Evolutionary conservation across 1,139 yeast genomes (phyloP).

Genomic region (Geotrichum europaeum): DNA sequence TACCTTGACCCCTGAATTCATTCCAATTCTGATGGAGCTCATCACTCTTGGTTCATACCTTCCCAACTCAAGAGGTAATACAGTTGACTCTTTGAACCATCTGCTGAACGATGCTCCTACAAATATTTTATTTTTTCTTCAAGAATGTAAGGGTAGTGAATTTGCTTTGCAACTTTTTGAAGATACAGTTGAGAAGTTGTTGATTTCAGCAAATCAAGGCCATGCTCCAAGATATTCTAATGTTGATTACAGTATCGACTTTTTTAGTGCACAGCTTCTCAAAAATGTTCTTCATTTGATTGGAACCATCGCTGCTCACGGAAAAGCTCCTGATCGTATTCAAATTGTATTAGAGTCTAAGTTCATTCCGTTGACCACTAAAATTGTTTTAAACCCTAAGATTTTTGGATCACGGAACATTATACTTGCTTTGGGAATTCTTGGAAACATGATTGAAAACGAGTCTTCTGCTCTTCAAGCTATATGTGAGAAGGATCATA

Average conservation of each 20-base stretch:
- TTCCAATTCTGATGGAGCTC: conserved; percentile 60
- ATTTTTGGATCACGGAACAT: conserved; percentile 68
- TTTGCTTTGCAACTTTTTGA: conserved; percentile 55
- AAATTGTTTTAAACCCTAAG: conserved; percentile 50
- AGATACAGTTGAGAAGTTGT: conserved; percentile 62
- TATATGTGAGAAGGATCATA: conserved; percentile 69
- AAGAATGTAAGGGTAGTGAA: conserved; percentile 55
- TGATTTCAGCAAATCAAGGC: conserved; percentile 46
- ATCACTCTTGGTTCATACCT: conserved; percentile 46
- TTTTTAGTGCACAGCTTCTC: conserved; percentile 51
- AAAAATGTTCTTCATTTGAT: conserved; percentile 52
- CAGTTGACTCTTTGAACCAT: conserved; percentile 54
- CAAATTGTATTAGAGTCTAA: conserved; percentile 85
- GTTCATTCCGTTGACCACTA: conserved; percentile 54
- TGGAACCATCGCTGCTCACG: conserved; percentile 58
- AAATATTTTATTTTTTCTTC: conserved; percentile 55
- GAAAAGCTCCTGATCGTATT: conserved; percentile 70
- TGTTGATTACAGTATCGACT: conserved; percentile 56
- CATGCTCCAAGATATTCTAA: conserved; percentile 47
- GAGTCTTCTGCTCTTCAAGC: conserved; percentile 89
- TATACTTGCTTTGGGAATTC: conserved; percentile 57
- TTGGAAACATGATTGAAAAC: conserved; percentile 72
- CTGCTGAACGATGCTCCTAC: conserved; percentile 46
- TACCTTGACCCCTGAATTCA: conserved; percentile 59
- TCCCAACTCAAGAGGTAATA: conserved; percentile 59